phyloP scores from a whole-genome alignment of 169 alveolate genomes.

The Plasmodium vivax region DNA sequence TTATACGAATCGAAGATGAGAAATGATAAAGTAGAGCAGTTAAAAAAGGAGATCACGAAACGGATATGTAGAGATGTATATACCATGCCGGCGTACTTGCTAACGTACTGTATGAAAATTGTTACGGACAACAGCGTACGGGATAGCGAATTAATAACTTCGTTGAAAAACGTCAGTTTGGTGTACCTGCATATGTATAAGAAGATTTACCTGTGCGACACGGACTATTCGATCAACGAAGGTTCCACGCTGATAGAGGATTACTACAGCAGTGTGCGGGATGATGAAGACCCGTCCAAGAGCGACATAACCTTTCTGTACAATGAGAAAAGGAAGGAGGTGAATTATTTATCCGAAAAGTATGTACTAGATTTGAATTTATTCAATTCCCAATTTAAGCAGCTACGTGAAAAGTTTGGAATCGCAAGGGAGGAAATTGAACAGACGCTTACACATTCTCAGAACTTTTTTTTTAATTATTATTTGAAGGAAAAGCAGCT shows the following conservation, averaged over 20 bases:
- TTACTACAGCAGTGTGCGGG: constrained; percentile 14
- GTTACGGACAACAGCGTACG: constrained; percentile 19
- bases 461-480: constrained; percentile 60
- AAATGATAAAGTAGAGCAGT: constrained; percentile 29
- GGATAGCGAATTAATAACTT: constrained; percentile 28
- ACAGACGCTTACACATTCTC: constrained; percentile 16
- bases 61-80: constrained; percentile 16
- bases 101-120: constrained; percentile 41
- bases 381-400: constrained; percentile 18
- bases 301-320: constrained; percentile 35
- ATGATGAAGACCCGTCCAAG: constrained; percentile 9
- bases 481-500: constrained; percentile 61
- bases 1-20: constrained; percentile 25
- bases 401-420: constrained; percentile 47
- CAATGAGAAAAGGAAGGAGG: constrained; percentile 51
- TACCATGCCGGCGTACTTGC: constrained; percentile 33
- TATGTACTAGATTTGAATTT: constrained; percentile 17
- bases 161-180: constrained; percentile 28
- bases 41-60: constrained; percentile 3
- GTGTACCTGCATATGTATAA: constrained; percentile 37
- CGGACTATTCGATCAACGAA: constrained; percentile 34
- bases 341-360: constrained; percentile 48
- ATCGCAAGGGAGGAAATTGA: constrained; percentile 42
- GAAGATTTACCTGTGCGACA: constrained; percentile 8
- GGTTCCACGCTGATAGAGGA: constrained; percentile 43